A percentile compares a stretch with the other conserved stretches of the same genome.
Conservation (phyloP, 805 yeast species). For the Myxozyma udenii region DNA sequence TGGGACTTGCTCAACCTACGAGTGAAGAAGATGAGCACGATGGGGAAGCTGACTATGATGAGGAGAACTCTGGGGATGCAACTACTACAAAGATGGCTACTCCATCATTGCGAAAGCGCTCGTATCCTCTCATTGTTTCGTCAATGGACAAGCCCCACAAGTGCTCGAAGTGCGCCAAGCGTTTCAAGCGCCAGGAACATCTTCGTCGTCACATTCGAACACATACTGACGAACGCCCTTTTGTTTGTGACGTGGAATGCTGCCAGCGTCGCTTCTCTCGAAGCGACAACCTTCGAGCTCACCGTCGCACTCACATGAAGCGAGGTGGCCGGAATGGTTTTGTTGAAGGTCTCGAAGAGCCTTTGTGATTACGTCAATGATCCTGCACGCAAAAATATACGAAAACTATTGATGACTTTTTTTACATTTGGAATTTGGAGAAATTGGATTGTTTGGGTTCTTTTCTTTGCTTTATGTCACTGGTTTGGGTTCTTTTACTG, state of each 20-base stretch:
- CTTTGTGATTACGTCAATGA: neutral
- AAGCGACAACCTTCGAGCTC: slow-evolving; percentile 74
- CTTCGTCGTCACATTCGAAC: slow-evolving; percentile 59
- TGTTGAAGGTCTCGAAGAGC: slow-evolving; percentile 38
- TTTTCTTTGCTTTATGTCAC: too few species aligned
- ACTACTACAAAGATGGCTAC: too few species aligned
- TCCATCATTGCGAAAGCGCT: slow-evolving; percentile 4
- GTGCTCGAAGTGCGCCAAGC: slow-evolving; percentile 40
- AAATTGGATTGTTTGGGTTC: too few species aligned
- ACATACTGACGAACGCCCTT: slow-evolving; percentile 80
- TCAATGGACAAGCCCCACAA: slow-evolving; percentile 37
- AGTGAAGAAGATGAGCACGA: too few species aligned
- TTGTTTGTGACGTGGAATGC: slow-evolving; percentile 45
- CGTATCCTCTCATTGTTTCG: slow-evolving; percentile 21
- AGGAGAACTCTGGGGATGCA: neutral
- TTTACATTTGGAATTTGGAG: too few species aligned
- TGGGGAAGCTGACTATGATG: neutral
- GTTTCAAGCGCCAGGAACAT: slow-evolving; percentile 45
- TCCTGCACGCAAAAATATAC: too few species aligned
- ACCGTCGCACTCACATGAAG: slow-evolving; percentile 61
- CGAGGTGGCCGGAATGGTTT: slow-evolving; percentile 44
- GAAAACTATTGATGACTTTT: too few species aligned
- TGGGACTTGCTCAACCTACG: too few species aligned
- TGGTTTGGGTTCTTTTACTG: too few species aligned
- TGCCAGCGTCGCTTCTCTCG: slow-evolving; percentile 31